Evolutionary conservation across 257 asterid genomes (phyloP), one percentile per base, ranked within the genome.

Genomic region (Rubia yunnanensis): DNA sequence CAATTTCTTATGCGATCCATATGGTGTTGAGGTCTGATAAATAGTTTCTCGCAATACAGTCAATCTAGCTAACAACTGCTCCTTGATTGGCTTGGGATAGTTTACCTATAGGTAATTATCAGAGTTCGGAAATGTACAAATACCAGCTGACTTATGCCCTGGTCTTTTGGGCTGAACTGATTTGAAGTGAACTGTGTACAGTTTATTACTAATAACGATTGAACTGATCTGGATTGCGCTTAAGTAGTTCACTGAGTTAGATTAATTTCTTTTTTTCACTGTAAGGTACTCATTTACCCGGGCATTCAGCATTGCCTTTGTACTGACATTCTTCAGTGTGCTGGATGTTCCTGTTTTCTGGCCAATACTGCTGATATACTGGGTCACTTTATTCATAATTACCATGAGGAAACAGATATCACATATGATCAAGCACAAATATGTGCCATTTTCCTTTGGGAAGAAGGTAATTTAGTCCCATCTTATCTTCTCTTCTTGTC

Each of bases 321-420:
- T 56, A 27, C n/a, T 56, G 61, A 56, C 61, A 5, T 26, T 56
- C 61, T 27, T 56, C 61, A 26, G 18, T 5, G 61, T 27, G 36
- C 9, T 56, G 35, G 61, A 56, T 5, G 36, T 56, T 56, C 61
- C 61, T 27, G 61, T 56, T 56, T 56, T 56, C 61, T 56, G 61
- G 61, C 61, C 61, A 11, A 26, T 56, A 56, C 61, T 56, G 61
- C 36, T 56, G 17, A 26, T 56, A 26, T 56, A 56, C 22, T 56
- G 61, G 61, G 36, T 56, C 7, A 8, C 17, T 24, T 18, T 56
- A 10, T 56, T 27, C 61, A 6, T 26, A 0, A 26, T 56, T 26
- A 56, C 61, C 31, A 23, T 56, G 61, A 56, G 61, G 61, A 56
- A 18, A 56, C 61, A 56, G 61, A 56, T 56, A 26, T 56, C 31